phyloP scores from a whole-genome alignment of 768 basidiomycete genomes.

The Auriculariales sp. region DNA sequence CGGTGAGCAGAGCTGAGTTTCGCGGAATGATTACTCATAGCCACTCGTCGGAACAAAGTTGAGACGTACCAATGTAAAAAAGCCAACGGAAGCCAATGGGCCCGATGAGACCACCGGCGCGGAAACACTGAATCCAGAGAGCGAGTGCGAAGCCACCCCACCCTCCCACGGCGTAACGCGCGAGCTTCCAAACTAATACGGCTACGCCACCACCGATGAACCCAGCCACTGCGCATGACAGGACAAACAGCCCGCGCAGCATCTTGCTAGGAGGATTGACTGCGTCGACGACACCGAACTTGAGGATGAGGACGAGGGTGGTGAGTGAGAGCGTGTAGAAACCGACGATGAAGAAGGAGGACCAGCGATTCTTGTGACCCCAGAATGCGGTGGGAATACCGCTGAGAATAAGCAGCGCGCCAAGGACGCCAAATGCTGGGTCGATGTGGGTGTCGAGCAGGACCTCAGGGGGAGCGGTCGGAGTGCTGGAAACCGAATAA shows the following conservation, averaged over 20 bases:
- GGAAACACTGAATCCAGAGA: conserved; percentile 79
- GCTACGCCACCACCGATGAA: conserved; percentile 71
- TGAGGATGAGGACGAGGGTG: conserved; percentile 76
- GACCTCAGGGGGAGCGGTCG: conserved; percentile 16
- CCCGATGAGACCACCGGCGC: conserved; percentile 64
- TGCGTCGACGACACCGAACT: conserved; percentile 74
- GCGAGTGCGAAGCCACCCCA: conserved; percentile 82
- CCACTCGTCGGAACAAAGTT: conserved; percentile 7
- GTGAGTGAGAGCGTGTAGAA: conserved; percentile 81
- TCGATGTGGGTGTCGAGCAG: conserved; percentile 55
- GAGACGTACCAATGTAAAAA: conserved; percentile 58
- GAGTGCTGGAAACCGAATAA: conserved; percentile 17
- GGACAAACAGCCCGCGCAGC: conserved; percentile 79
- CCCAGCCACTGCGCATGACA: conserved; percentile 67
- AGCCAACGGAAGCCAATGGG: conserved; percentile 78
- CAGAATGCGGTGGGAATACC: conserved; percentile 82
- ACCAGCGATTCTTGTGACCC: conserved; percentile 96
- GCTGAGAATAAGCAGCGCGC: conserved; percentile 75
- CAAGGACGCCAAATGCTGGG: conserved; percentile 81
- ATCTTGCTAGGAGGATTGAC: conserved; percentile 67
- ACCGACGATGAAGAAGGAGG: conserved; percentile 85
- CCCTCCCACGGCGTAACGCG: conserved; percentile 59
- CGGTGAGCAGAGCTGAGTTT: conserved; percentile 57
- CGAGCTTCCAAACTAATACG: conserved; percentile 87
- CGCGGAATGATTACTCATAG: too few species aligned